A percentile compares a stretch with the other conserved stretches of the same genome.
phyloP scores from a whole-genome alignment of 208 protist genomes.

The Trypanosoma scelopori region DNA sequence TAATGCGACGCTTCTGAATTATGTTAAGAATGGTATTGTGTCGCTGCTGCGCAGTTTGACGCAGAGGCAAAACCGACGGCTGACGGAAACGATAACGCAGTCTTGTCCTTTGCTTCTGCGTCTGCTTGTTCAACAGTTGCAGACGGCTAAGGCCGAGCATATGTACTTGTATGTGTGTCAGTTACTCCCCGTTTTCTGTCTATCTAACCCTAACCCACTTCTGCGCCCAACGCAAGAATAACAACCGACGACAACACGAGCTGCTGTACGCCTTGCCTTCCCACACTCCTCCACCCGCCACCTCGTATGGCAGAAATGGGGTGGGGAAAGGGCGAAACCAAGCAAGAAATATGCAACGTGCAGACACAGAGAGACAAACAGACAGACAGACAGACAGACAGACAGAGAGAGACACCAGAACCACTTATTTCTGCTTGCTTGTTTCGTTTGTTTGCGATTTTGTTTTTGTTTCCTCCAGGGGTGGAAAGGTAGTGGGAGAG shows the following conservation, averaged over 20 bases:
- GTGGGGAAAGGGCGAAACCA: neutral
- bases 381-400: neutral
- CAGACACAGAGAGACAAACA: neutral
- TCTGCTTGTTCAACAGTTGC: constrained; percentile 39
- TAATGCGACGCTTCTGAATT: constrained; percentile 42
- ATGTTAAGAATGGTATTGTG: constrained; percentile 70
- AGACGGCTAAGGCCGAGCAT: constrained; percentile 31
- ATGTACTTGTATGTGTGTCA: neutral
- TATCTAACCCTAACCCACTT: neutral
- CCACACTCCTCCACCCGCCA: neutral
- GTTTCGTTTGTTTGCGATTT: too few relatives aligned
- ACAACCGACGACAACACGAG: too few relatives aligned
- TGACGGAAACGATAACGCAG: constrained; percentile 80
- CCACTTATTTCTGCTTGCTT: neutral
- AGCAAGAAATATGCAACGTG: neutral
- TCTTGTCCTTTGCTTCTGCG: constrained; percentile 64
- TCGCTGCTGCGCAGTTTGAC: constrained; percentile 75
- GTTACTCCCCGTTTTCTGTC: neutral
- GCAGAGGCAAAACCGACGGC: constrained; percentile 59
- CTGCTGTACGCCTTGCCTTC: too few relatives aligned
- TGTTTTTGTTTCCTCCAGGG: too few relatives aligned
- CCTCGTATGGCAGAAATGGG: neutral
- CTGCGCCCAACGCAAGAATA: neutral
- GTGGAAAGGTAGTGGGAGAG: too few relatives aligned
- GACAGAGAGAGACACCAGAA: neutral